phyloP scores from a whole-genome alignment of 129 eudicot species.

The Mikania micrantha region DNA sequence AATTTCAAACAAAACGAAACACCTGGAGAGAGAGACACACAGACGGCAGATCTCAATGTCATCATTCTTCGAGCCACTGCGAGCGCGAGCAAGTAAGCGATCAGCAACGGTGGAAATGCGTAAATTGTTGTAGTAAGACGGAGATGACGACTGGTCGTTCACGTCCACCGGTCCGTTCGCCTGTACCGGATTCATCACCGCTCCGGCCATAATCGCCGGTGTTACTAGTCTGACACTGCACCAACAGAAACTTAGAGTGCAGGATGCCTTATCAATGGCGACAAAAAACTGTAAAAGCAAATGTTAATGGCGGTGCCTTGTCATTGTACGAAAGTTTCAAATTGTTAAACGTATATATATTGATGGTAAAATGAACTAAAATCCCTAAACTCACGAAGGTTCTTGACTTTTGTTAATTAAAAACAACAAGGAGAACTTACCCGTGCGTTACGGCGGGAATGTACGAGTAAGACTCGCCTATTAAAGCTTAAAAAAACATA shows the following conservation, averaged over 20 bases:
- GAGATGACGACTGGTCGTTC: neutral
- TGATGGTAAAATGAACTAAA: too few relatives aligned
- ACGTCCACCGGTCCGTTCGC: neutral
- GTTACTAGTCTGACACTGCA: neutral
- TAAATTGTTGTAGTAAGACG: conserved; percentile 22
- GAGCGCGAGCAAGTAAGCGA: conserved; percentile 23
- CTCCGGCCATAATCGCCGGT: conserved; percentile 22
- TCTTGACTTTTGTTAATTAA: too few relatives aligned
- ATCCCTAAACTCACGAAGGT: too few relatives aligned
- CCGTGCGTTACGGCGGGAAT: too few relatives aligned
- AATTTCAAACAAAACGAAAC: neutral
- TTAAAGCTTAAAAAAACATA: too few relatives aligned
- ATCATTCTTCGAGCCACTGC: conserved; percentile 3
- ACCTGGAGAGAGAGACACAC: conserved; percentile 74
- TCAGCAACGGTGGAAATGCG: conserved; percentile 44
- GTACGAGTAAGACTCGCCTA: too few relatives aligned
- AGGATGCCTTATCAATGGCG: neutral
- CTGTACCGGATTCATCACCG: conserved; percentile 17
- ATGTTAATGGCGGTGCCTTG: conserved; percentile 1
- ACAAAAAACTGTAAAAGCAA: conserved; percentile 6
- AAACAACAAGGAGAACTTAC: too few relatives aligned
- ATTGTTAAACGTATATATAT: neutral
- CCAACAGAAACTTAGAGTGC: neutral
- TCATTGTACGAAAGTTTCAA: neutral
- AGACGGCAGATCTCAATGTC: conserved; percentile 35